Percentiles rank a stretch among this genome's conserved stretches.
phyloP scores from a whole-genome alignment of 345 rosid genomes.

The Erucastrum elatum region DNA sequence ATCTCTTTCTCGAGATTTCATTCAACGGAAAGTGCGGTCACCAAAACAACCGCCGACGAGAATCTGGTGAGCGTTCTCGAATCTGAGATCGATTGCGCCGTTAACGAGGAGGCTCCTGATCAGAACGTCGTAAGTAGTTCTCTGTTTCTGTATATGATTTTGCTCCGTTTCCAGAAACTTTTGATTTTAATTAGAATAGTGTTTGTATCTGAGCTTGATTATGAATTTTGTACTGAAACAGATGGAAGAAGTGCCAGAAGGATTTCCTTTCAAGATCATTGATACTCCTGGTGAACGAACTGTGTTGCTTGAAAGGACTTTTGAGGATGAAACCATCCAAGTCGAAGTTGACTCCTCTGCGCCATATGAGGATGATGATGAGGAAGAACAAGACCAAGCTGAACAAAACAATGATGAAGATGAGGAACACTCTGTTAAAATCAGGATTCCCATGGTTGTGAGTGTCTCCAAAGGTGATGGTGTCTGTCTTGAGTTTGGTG shows the following conservation, averaged over 20 bases:
- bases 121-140: conserved; percentile 33
- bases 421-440: background rate
- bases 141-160: background rate
- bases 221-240: background rate
- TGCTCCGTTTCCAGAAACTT: background rate
- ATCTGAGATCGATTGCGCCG: conserved; percentile 60
- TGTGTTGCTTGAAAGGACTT: conserved; percentile 44
- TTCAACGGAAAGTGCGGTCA: conserved; percentile 27
- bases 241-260: conserved; percentile 44
- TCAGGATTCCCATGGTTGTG: conserved; percentile 57
- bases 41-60: conserved; percentile 44
- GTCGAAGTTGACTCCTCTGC: conserved; percentile 58
- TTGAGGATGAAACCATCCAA: conserved; percentile 51
- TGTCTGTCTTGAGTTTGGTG: conserved; percentile 52
- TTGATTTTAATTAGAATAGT: background rate
- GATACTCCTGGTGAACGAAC: conserved; percentile 66
- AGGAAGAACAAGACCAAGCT: conserved; percentile 37
- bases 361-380: conserved; percentile 21
- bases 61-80: conserved; percentile 48
- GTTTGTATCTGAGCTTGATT: too few relatives aligned
- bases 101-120: conserved; percentile 38
- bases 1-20: conserved; percentile 29
- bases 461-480: conserved; percentile 49
- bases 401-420: conserved; percentile 26
- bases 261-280: conserved; percentile 57